Evolutionary conservation across 352 stramenopile genomes (phyloP).

Genomic region (Phytophthora litchii): DNA sequence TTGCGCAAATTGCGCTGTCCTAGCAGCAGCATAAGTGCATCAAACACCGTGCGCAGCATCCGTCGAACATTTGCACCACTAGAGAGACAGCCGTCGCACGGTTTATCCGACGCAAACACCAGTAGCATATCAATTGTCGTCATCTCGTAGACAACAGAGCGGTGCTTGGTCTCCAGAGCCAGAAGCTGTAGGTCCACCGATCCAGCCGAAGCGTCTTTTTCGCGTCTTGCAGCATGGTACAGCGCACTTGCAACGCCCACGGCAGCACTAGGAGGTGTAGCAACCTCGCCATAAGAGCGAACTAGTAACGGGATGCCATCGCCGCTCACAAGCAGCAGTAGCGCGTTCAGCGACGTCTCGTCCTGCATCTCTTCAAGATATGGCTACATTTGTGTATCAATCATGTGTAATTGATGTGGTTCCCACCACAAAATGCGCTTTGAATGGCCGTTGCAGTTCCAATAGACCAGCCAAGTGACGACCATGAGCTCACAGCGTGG

Average conservation of each 20-base stretch:
- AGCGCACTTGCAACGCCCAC: slow-evolving; percentile 57
- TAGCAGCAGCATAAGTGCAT: slow-evolving; percentile 28
- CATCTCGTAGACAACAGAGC: slow-evolving; percentile 42
- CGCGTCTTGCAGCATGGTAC: slow-evolving; percentile 47
- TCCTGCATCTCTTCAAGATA: slow-evolving; percentile 39
- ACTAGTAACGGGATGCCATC: slow-evolving; percentile 61
- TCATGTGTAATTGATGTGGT: slow-evolving; percentile 3
- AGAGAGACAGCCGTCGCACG: slow-evolving; percentile 11
- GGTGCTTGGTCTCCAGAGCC: slow-evolving; percentile 35
- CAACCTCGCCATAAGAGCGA: slow-evolving; percentile 48
- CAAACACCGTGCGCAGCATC: slow-evolving; percentile 39
- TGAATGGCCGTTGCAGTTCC: slow-evolving; percentile 21
- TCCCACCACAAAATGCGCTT: slow-evolving; percentile 8
- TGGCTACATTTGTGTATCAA: slow-evolving; percentile 23
- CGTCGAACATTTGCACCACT: slow-evolving; percentile 8
- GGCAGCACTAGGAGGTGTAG: slow-evolving; percentile 46
- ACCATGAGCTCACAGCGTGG: slow-evolving; percentile 88
- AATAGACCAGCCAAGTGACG: slow-evolving; percentile 5
- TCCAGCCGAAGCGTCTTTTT: slow-evolving; percentile 6
- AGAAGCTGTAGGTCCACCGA: slow-evolving; percentile 26
- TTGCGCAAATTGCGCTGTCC: slow-evolving; percentile 23
- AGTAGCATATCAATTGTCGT: slow-evolving; percentile 40
- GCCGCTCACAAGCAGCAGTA: slow-evolving; percentile 54
- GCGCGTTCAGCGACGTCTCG: slow-evolving; percentile 29
- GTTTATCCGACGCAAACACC: slow-evolving; percentile 36